Percentiles rank a stretch among this genome's conserved stretches.
These are phyloP conservation scores for Phaeophleospora eucalypticola DNA, from an alignment of 2,329 filamentous ascomycete genomes.

Conservation along the genomic window DNA sequence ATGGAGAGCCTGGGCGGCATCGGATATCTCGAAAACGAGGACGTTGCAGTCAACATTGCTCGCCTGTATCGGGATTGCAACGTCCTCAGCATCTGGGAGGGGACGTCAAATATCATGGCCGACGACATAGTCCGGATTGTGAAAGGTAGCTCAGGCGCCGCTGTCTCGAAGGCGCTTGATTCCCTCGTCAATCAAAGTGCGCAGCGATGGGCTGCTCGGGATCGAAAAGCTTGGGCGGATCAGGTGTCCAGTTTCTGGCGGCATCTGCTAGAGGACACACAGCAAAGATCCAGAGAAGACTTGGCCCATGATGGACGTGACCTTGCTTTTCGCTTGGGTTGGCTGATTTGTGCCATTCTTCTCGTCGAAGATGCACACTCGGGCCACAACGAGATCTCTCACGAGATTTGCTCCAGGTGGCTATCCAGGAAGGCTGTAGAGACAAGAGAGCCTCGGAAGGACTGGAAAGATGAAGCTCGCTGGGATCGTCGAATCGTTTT, in stretches of 20 bases:
- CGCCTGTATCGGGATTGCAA: slow-evolving; percentile 61
- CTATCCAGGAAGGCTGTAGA: neutral
- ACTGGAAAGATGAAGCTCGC: neutral
- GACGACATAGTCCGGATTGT: slow-evolving; percentile 46
- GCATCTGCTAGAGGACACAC: neutral
- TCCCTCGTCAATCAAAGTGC: neutral
- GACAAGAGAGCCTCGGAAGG: neutral
- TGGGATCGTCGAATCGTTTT: neutral
- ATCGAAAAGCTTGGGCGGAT: neutral
- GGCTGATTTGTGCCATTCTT: slow-evolving; percentile 11
- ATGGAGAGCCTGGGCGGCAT: slow-evolving; percentile 65
- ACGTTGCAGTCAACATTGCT: slow-evolving; percentile 62
- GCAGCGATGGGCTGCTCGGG: neutral
- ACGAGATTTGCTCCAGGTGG: slow-evolving; percentile 3
- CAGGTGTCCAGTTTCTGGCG: neutral
- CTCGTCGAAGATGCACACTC: slow-evolving; percentile 10
- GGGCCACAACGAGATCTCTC: slow-evolving; percentile 3
- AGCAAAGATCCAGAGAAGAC: neutral
- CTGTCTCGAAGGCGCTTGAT: slow-evolving; percentile 1
- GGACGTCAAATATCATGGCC: slow-evolving; percentile 67
- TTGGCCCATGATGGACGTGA: slow-evolving; percentile 7
- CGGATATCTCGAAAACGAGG: slow-evolving; percentile 60
- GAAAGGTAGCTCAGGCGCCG: slow-evolving; percentile 8
- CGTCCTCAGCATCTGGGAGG: slow-evolving; percentile 67
- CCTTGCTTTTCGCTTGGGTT: slow-evolving; percentile 7